Evolutionary conservation across 1,284 basidiomycete genomes (phyloP).

Genomic region (Sporisorium scitamineum): DNA sequence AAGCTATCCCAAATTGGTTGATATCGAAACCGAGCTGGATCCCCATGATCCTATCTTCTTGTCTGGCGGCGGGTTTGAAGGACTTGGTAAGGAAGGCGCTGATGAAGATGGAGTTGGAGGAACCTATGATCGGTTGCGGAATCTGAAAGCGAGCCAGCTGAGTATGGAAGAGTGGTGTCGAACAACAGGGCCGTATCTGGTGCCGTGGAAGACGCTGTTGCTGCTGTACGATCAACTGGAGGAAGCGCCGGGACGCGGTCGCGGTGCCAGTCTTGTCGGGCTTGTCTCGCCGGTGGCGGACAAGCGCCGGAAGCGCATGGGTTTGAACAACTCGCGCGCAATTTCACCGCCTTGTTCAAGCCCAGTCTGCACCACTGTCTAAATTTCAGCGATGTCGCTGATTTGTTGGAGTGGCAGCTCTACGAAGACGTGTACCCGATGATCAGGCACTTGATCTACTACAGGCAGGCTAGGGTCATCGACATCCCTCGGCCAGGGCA

Average conservation of each 20-base stretch:
- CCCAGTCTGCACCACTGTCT: slow-evolving; percentile 29
- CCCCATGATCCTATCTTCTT: slow-evolving; percentile 58
- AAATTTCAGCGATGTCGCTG: slow-evolving; percentile 87
- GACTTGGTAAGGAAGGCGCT: slow-evolving; percentile 38
- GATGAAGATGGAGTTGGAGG: slow-evolving; percentile 38
- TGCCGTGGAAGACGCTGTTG: slow-evolving; percentile 93
- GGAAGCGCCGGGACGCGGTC: slow-evolving; percentile 14
- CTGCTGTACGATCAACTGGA: slow-evolving; percentile 72
- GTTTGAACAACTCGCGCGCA: slow-evolving; percentile 51
- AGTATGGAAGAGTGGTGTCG: slow-evolving; percentile 62
- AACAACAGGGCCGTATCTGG: slow-evolving; percentile 75
- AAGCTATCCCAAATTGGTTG: slow-evolving; percentile 43
- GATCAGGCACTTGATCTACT: slow-evolving; percentile 88
- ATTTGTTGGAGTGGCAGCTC: slow-evolving; percentile 84
- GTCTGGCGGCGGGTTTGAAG: slow-evolving; percentile 49
- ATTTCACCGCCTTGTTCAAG: slow-evolving; percentile 43
- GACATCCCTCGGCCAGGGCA: slow-evolving; percentile 87
- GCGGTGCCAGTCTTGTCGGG: slow-evolving; percentile 18
- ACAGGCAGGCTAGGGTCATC: slow-evolving; percentile 87
- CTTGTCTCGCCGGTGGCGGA: slow-evolving; percentile 5
- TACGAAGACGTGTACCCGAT: slow-evolving; percentile 87
- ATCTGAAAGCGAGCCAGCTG: slow-evolving; percentile 25
- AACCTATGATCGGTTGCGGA: slow-evolving; percentile 31
- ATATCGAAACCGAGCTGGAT: slow-evolving; percentile 64
- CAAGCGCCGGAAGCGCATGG: slow-evolving; percentile 33